Evolutionary conservation across 2,329 filamentous ascomycete species (phyloP).

Genomic region (Aschersonia sp.): DNA sequence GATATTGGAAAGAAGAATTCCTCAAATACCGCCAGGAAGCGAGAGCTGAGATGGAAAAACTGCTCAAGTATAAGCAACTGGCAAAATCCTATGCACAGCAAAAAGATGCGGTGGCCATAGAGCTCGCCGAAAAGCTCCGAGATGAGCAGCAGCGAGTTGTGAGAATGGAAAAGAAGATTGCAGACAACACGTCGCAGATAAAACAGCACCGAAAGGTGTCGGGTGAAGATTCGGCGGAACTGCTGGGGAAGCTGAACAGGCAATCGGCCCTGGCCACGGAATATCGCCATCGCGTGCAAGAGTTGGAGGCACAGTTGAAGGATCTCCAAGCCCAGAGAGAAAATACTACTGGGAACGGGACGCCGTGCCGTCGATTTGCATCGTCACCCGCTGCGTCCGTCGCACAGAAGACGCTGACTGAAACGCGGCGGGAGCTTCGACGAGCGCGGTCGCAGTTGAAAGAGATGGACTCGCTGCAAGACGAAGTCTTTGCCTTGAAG

Average conservation of each 20-base stretch:
- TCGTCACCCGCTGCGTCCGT: conserved; percentile 26
- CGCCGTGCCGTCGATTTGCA: conserved; percentile 20
- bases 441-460: conserved; percentile 38
- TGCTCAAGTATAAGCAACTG: conserved; percentile 66
- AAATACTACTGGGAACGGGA: conserved; percentile 15
- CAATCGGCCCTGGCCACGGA: conserved; percentile 43
- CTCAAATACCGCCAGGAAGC: conserved; percentile 60
- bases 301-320: conserved; percentile 37
- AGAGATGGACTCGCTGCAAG: conserved; percentile 34
- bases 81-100: conserved; percentile 66
- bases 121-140: conserved; percentile 49
- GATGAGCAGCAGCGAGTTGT: conserved; percentile 53
- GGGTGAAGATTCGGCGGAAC: conserved; percentile 28
- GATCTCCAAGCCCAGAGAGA: conserved; percentile 22
- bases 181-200: conserved; percentile 45
- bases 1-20: conserved; percentile 70
- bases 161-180: conserved; percentile 47
- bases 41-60: conserved; percentile 58
- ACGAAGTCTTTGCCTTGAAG: conserved; percentile 38
- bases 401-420: conserved; percentile 34
- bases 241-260: conserved; percentile 38
- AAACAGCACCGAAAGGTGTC: conserved; percentile 16
- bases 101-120: conserved; percentile 58
- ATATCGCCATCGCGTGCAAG: conserved; percentile 44
- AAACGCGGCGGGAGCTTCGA: conserved; percentile 39